Conservation (phyloP, 1,284 basidiomycete genomes). For the Fomitopsis pinicola region DNA sequence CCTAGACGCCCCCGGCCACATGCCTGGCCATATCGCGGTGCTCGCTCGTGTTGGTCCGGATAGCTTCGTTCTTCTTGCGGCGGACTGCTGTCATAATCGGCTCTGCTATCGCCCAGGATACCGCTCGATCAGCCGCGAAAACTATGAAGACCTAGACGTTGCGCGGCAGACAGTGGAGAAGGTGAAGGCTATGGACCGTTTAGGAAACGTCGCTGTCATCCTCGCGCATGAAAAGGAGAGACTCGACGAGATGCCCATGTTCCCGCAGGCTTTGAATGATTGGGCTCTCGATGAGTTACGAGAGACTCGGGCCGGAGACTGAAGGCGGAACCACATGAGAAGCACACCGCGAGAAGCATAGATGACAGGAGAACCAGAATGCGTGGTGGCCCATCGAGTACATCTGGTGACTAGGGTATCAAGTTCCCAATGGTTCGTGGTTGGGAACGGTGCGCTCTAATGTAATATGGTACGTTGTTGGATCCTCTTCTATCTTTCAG, state of each 20-base stretch:
- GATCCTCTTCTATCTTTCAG: no score
- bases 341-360: no score
- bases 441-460: no score
- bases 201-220: conserved; percentile 9
- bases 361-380: no score
- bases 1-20: conserved; percentile 28
- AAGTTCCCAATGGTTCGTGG: no score
- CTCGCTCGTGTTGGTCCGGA: conserved; percentile 19
- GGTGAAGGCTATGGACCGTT: conserved; percentile 8
- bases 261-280: conserved; percentile 10
- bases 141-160: conserved; percentile 7
- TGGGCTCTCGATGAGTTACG: conserved; percentile 6
- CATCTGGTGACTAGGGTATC: no score
- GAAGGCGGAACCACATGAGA: no score
- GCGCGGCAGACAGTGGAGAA: conserved; percentile 13
- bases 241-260: conserved; percentile 17
- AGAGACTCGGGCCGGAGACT: not conserved
- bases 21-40: conserved; percentile 26
- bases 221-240: conserved; percentile 15
- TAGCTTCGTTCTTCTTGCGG: conserved; percentile 6
- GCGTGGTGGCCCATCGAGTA: no score
- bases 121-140: conserved; percentile 25
- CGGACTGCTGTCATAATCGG: conserved; percentile 10
- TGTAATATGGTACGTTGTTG: no score
- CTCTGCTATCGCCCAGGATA: conserved; percentile 32